These are phyloP conservation scores for Pyricularia grisea DNA, from an alignment of 2,329 filamentous ascomycete genomes.

Conservation along the genomic window DNA sequence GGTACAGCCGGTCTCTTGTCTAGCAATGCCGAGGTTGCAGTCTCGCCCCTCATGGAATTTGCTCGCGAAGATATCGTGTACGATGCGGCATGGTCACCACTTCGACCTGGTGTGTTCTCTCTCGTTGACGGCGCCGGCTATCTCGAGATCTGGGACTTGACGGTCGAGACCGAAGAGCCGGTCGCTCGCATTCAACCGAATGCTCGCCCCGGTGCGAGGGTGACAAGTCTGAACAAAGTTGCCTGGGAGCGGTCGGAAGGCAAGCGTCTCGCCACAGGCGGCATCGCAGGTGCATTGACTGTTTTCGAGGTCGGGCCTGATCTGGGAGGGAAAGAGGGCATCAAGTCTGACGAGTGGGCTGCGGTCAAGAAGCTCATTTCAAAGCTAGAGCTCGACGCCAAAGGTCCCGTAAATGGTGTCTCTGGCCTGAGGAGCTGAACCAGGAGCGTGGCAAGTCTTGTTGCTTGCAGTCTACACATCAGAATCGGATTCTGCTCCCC, in stretches of 20 bases:
- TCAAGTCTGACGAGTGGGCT: slow-evolving; percentile 84
- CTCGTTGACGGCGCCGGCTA: slow-evolving; percentile 88
- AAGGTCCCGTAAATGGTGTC: slow-evolving; percentile 36
- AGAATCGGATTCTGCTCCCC: neutral
- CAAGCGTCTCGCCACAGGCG: slow-evolving; percentile 77
- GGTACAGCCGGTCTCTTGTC: slow-evolving; percentile 19
- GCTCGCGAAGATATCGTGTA: slow-evolving; percentile 94
- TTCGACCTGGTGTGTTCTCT: slow-evolving; percentile 89
- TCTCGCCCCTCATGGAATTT: slow-evolving; percentile 77
- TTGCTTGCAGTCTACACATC: neutral
- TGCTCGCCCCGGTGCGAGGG: slow-evolving; percentile 51
- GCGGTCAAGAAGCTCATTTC: slow-evolving; percentile 84
- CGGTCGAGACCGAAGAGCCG: slow-evolving; percentile 84
- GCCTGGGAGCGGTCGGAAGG: slow-evolving; percentile 91
- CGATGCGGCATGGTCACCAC: slow-evolving; percentile 88
- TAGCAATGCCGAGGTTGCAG: slow-evolving; percentile 30
- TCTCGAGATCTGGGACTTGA: slow-evolving; percentile 93
- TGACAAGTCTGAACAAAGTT: slow-evolving; percentile 84
- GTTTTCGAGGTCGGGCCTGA: slow-evolving; percentile 86
- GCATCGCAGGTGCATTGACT: slow-evolving; percentile 81
- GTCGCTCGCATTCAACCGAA: slow-evolving; percentile 71
- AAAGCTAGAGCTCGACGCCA: slow-evolving; percentile 50
- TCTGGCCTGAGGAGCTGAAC: slow-evolving; percentile 12
- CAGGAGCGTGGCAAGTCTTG: neutral
- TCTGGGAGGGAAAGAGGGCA: slow-evolving; percentile 73